These are phyloP conservation scores for Ophiostoma himal-ulmi DNA, from an alignment of 2,329 filamentous ascomycete genomes.

Conservation along the genomic window DNA sequence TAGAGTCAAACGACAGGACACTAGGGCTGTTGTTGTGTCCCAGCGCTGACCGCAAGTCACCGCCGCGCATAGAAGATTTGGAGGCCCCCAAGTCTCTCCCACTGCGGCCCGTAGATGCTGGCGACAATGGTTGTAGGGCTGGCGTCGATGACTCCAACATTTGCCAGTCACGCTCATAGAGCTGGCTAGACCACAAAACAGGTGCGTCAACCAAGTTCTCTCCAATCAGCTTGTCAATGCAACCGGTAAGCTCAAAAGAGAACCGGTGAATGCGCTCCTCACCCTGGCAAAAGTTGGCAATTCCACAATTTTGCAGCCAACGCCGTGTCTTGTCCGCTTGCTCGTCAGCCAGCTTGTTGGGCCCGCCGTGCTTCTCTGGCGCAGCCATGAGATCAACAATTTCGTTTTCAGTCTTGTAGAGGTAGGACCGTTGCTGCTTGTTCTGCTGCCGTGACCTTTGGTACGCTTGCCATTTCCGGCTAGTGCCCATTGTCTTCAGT, in stretches of 20 bases:
- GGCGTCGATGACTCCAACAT: constrained; percentile 47
- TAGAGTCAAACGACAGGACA: constrained; percentile 64
- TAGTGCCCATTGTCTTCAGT: constrained; percentile 80
- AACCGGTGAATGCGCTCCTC: constrained; percentile 94
- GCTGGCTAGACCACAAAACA: constrained; percentile 84
- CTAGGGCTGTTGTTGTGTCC: constrained; percentile 52
- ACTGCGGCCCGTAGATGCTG: constrained; percentile 4
- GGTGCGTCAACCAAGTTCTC: constrained; percentile 79
- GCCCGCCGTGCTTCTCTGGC: constrained; percentile 74
- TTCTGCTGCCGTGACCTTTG: constrained; percentile 43
- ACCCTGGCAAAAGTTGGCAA: constrained; percentile 90
- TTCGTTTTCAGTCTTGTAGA: constrained; percentile 77
- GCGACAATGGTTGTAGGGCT: constrained; percentile 33
- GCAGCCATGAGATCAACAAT: constrained; percentile 84
- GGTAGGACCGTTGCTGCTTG: constrained; percentile 51
- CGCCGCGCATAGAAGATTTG: constrained; percentile 26
- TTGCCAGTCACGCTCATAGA: constrained; percentile 73
- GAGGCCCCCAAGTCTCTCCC: background rate
- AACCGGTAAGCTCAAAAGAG: constrained; percentile 81
- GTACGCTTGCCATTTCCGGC: constrained; percentile 40
- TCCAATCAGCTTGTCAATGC: constrained; percentile 77
- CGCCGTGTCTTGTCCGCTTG: constrained; percentile 78
- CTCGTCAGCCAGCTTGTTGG: constrained; percentile 93
- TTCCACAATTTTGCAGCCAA: constrained; percentile 74
- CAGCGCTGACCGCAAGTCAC: constrained; percentile 53